These are phyloP conservation scores for Zea luxurians DNA, from an alignment of 176 grass and related monocot species.

Conservation along the genomic window DNA sequence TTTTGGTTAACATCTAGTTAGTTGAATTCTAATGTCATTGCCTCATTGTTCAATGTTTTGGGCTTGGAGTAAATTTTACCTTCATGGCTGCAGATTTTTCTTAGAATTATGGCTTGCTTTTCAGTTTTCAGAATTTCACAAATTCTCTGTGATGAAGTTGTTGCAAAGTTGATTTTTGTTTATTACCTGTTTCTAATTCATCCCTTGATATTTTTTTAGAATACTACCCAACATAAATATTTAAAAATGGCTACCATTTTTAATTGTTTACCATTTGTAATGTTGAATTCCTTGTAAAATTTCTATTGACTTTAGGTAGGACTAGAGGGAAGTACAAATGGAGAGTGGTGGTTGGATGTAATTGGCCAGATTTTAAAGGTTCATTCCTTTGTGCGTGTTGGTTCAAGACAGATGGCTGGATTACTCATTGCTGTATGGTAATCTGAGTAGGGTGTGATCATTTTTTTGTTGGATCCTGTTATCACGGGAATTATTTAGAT, in stretches of 20 bases:
- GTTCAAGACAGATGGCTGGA: constrained; percentile 84
- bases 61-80: constrained; percentile 11
- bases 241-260: constrained; percentile 5
- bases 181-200: constrained; percentile 29
- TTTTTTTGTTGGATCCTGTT: constrained; percentile 12
- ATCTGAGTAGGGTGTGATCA: constrained; percentile 18
- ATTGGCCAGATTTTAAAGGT: constrained; percentile 69
- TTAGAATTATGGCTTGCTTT: neutral
- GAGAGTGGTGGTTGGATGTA: constrained; percentile 90
- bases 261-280: constrained; percentile 39
- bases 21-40: constrained; percentile 4
- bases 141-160: constrained; percentile 15
- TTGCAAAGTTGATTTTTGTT: constrained; percentile 12
- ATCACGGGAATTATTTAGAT: constrained; percentile 36
- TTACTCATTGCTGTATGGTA: constrained; percentile 91
- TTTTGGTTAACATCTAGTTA: neutral
- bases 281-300: constrained; percentile 29
- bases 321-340: constrained; percentile 87
- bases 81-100: neutral
- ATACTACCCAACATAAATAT: neutral
- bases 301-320: constrained; percentile 63
- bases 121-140: constrained; percentile 1
- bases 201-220: constrained; percentile 10
- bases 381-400: constrained; percentile 64
- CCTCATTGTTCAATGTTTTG: constrained; percentile 22